Evolutionary conservation across 441 rosid species (phyloP), one percentile per base, ranked within the genome.

Genomic region (Daphne laureola): DNA sequence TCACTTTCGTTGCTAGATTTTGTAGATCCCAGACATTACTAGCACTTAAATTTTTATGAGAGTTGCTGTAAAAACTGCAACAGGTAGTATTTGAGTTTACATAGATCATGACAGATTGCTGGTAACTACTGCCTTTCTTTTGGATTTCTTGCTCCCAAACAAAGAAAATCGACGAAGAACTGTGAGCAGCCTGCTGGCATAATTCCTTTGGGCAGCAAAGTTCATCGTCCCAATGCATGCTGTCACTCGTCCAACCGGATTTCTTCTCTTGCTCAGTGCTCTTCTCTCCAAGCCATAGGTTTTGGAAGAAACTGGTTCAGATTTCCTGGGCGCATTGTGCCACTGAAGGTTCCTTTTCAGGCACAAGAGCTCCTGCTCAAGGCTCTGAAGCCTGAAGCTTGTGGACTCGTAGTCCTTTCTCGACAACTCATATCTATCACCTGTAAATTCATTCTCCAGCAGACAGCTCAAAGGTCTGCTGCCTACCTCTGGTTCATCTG

Each of bases 341-440:
- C 68, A 54, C 48, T 71, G 75, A 42, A 88, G 81, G 64, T 55
- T 76, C 62, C 59, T 75, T 70, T 85, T 88, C 58, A 85, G 59
- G 49, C 83, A 69, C 71, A 61, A 17, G 46, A 85, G 77, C 67
- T 85, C 86, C 63, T 81, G 74, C 51, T 88, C 81, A 25, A 88
- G 87, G 60, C 51, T 88, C 65, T 83, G 96, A 57, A 85, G 80
- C 61, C 86, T 78, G 51, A 79, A 88, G 79, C 89, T 83, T 1
- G 91, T 85, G 44, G 87, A 79, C 72, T 83, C 84, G 8, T 70
- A 83, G 43, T 78, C 83, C 57, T 70, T 75, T 35, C 71, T 72
- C 0, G 85, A 63, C 25, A 67, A 48, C 58, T 77, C 78, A 12
- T 65, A 61, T 50, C 42, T 64, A 49, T 65, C 73, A 12, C 54